phyloP scores from a whole-genome alignment of 2,329 filamentous ascomycete genomes.

The Phaeosphaeria sp. region DNA sequence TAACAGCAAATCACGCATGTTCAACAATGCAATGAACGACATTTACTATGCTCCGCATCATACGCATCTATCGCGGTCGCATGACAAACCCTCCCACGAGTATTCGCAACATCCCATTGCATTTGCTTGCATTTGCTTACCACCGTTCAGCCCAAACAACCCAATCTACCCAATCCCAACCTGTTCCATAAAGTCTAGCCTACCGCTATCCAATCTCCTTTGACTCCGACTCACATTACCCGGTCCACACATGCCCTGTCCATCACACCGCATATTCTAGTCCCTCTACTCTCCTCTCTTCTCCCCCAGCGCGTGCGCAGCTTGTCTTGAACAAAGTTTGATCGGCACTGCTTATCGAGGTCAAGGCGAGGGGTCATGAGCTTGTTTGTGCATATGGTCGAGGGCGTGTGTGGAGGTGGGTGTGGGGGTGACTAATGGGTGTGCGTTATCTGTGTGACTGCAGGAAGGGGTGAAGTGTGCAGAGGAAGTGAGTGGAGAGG shows the following conservation, averaged over 20 bases:
- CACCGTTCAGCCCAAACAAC: not conserved
- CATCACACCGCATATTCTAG: not conserved
- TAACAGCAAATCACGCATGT: too few relatives aligned
- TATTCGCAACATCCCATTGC: not conserved
- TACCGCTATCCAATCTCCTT: too few relatives aligned
- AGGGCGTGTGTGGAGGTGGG: not conserved
- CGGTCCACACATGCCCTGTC: not conserved
- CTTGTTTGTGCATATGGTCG: not conserved
- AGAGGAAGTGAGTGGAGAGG: not conserved
- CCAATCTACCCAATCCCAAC: not conserved
- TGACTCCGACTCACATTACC: too few relatives aligned
- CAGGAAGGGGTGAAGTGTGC: too few relatives aligned
- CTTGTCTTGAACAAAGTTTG: not conserved
- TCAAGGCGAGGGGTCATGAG: not conserved
- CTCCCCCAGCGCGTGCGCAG: too few relatives aligned
- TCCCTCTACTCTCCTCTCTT: too few relatives aligned
- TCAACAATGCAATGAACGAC: too few relatives aligned
- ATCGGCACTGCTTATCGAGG: not conserved
- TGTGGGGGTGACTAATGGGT: not conserved
- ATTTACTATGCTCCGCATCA: too few relatives aligned
- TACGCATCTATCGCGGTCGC: too few relatives aligned
- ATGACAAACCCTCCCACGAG: too few relatives aligned
- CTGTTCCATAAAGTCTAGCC: too few relatives aligned
- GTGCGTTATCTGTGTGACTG: not conserved
- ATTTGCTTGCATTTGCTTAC: not conserved